A percentile compares a stretch with the other conserved stretches of the same genome.
Evolutionary conservation across 305 asterid species (phyloP).

Genomic region (Andrographis paniculata): DNA sequence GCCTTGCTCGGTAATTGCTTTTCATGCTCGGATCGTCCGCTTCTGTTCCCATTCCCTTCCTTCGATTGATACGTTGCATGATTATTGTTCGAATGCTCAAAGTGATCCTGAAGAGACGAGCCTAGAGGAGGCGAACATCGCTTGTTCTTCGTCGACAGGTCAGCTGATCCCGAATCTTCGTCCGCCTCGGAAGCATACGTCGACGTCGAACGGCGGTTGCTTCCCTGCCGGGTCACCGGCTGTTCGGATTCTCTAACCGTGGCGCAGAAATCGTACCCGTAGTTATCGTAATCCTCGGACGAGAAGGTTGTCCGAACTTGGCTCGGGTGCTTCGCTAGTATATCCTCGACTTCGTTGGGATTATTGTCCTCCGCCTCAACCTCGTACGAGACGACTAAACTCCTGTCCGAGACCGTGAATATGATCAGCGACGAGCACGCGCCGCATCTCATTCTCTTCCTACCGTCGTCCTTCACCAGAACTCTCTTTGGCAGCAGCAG

Average conservation of each 20-base stretch:
- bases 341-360: constrained; percentile 20
- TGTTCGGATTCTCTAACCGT: constrained; percentile 40
- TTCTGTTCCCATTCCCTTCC: constrained; percentile 49
- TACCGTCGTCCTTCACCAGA: constrained; percentile 19
- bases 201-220: constrained; percentile 34
- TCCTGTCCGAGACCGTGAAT: constrained; percentile 35
- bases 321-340: constrained; percentile 21
- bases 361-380: constrained; percentile 27
- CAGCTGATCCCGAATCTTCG: constrained; percentile 29
- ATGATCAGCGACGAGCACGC: constrained; percentile 52
- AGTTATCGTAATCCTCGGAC: constrained; percentile 51
- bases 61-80: constrained; percentile 23
- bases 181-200: constrained; percentile 41
- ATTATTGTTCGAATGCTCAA: constrained; percentile 54
- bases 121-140: constrained; percentile 45
- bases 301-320: constrained; percentile 39
- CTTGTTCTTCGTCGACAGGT: constrained; percentile 27
- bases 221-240: constrained; percentile 20
- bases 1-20: constrained; percentile 25
- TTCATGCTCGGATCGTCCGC: constrained; percentile 39
- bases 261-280: constrained; percentile 48
- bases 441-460: constrained; percentile 60
- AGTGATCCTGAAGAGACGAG: constrained; percentile 62
- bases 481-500: constrained; percentile 55
- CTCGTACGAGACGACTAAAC: constrained; percentile 25